Percentiles rank a stretch among this genome's conserved stretches.
phyloP scores from a whole-genome alignment of 2,329 filamentous ascomycete species.

The Neofusicoccum parvum region DNA sequence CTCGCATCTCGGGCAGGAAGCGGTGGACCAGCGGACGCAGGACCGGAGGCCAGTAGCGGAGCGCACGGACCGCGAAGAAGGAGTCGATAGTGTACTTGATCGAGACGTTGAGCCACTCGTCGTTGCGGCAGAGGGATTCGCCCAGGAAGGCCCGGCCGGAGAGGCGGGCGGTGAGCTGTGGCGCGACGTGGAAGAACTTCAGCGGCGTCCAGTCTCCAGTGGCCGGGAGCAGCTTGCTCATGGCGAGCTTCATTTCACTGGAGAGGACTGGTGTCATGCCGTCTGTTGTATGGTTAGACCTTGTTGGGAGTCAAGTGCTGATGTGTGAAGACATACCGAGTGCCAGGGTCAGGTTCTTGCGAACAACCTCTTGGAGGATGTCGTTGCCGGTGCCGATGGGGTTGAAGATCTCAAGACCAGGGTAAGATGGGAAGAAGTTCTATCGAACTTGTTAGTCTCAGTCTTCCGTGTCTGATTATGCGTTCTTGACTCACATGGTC shows the following conservation, averaged over 20 bases:
- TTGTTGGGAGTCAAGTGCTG: neutral
- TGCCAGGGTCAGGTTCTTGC: constrained; percentile 3
- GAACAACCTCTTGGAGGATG: constrained; percentile 1
- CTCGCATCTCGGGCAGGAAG: constrained; percentile 35
- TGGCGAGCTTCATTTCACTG: neutral
- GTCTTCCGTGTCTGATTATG: too few species aligned
- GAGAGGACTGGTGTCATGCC: neutral
- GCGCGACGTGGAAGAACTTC: constrained; percentile 29
- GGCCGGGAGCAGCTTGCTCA: neutral
- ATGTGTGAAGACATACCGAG: neutral
- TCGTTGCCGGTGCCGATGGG: constrained; percentile 12
- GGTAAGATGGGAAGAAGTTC: constrained; percentile 10
- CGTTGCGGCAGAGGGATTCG: constrained; percentile 38
- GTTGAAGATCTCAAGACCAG: constrained; percentile 1
- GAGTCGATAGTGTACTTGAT: constrained; percentile 41
- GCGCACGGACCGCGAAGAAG: constrained; percentile 33
- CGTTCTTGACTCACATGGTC: neutral
- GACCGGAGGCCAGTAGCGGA: constrained; percentile 39
- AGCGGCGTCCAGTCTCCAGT: constrained; percentile 15
- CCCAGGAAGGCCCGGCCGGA: constrained; percentile 40
- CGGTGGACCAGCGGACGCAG: constrained; percentile 38
- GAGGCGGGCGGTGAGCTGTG: constrained; percentile 41
- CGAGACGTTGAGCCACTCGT: constrained; percentile 41
- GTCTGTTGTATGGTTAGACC: neutral
- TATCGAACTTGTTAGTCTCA: neutral